Conservation (phyloP, 1,139 yeast species). For the Hyphopichia pseudoburtonii region DNA sequence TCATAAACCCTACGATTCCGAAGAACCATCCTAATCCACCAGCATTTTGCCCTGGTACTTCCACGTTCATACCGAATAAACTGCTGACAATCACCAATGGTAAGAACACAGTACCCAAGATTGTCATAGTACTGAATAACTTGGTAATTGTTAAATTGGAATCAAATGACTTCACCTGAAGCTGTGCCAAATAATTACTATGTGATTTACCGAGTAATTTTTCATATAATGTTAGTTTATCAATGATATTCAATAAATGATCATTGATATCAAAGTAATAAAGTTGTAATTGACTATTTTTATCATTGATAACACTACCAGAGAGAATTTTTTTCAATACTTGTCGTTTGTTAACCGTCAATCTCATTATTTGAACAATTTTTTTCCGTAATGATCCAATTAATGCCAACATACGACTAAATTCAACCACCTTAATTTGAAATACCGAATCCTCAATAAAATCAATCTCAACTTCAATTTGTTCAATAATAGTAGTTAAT, state of each 20-base stretch:
- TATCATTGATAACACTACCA: not conserved
- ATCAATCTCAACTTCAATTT: not conserved
- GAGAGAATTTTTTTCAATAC: not conserved
- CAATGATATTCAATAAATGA: not conserved
- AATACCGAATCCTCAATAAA: not conserved
- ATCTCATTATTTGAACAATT: not conserved
- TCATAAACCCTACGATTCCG: constrained; percentile 20
- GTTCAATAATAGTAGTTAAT: not conserved
- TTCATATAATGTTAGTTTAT: constrained; percentile 12
- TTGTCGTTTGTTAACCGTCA: not conserved
- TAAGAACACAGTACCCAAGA: constrained; percentile 23
- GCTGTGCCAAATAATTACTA: constrained; percentile 25
- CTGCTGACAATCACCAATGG: constrained; percentile 24
- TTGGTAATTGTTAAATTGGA: constrained; percentile 20
- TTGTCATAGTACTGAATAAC: constrained; percentile 22
- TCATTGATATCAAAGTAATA: not conserved
- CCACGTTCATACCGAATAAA: constrained; percentile 26
- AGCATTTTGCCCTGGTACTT: constrained; percentile 19
- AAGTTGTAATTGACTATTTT: not conserved
- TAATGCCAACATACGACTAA: not conserved
- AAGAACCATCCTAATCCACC: constrained; percentile 14
- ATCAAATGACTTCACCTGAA: constrained; percentile 23
- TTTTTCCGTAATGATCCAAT: not conserved
- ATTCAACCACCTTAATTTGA: not conserved
- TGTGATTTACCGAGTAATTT: constrained; percentile 24